phyloP scores from a whole-genome alignment of 2,329 filamentous ascomycete genomes.

The Penicillium sp. region DNA sequence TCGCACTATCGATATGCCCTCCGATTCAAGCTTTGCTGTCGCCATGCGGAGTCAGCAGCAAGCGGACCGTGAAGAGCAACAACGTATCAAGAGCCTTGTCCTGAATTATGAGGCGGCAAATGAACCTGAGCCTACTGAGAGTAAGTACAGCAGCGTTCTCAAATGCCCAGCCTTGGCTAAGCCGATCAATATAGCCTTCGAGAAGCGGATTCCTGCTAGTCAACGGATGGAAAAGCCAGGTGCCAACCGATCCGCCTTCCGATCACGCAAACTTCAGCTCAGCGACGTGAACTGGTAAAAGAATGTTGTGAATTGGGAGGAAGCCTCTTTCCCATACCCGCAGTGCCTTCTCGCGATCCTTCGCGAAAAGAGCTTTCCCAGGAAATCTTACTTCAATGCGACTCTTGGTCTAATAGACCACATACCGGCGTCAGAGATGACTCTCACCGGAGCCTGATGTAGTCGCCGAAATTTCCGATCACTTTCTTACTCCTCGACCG shows the following conservation, averaged over 20 bases:
- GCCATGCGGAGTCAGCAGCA: constrained; percentile 96
- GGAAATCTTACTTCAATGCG: background rate
- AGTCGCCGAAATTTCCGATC: background rate
- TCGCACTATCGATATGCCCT: constrained; percentile 78
- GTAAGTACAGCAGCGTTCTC: constrained; percentile 53
- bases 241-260: constrained; percentile 71
- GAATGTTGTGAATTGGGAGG: background rate
- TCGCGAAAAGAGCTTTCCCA: background rate
- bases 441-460: background rate
- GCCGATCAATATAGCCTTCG: constrained; percentile 31
- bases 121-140: constrained; percentile 72
- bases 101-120: constrained; percentile 94
- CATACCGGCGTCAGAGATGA: background rate
- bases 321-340: background rate
- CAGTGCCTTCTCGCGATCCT: background rate
- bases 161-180: background rate
- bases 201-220: constrained; percentile 46
- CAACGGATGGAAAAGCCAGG: constrained; percentile 56
- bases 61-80: constrained; percentile 92
- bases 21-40: constrained; percentile 91
- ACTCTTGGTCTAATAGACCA: background rate
- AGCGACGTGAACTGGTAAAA: constrained; percentile 96
- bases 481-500: background rate
- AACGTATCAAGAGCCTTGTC: constrained; percentile 96
- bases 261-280: constrained; percentile 85